Evolutionary conservation across 2,329 filamentous ascomycete genomes (phyloP), one percentile per base, ranked within the genome.

Genomic region (Balansia obtecta): DNA sequence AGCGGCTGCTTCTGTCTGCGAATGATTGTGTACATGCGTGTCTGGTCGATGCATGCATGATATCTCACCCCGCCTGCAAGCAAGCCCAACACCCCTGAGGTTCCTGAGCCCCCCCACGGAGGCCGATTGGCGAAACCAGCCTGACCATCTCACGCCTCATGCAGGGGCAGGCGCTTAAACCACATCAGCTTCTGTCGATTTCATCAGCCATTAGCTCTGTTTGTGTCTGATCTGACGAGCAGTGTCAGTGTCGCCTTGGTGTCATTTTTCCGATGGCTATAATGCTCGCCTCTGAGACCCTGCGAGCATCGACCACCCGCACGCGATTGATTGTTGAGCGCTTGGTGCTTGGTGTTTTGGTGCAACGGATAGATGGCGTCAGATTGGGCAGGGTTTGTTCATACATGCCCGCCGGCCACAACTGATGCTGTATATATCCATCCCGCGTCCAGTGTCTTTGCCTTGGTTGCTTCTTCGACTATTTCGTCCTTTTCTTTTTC

Each of bases 161-260:
- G 20, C 52, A 33, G 42, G 54, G 52, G 52, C 56, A 56, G 61
- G 60, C 61, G 61, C 61, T 61, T 63, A 56, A 46, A 47, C 43
- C 46, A 44, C 38, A 20, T 40, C 39, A 16, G 50, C 37, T 47
- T 44, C 49, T 13, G 16, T 46, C 37, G 34, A 27, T 34, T n/a
- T 43, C 13, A 16, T n/a, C n/a, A n/a, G n/a, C n/a, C n/a, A n/a
- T 16, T 30, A 6, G 12, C 12, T 7, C 18, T 27, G 22, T 27
- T 27, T 27, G 22, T 27, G 22, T 27, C 3, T 3, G 6, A 11
- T 4, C 34, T 34, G 45, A 39, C 45, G 9, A 33, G 15, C 20
- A 15, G 33, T 46, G 16, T 39, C 16, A 37, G 11, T n/a, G n/a
- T n/a, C n/a, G n/a, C 16, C 13, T 39, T 18, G n/a, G 45, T 46